A percentile compares a stretch with the other conserved stretches of the same genome.
phyloP scores from a whole-genome alignment of 768 basidiomycete species.

The Psilocybe tampanensis region DNA sequence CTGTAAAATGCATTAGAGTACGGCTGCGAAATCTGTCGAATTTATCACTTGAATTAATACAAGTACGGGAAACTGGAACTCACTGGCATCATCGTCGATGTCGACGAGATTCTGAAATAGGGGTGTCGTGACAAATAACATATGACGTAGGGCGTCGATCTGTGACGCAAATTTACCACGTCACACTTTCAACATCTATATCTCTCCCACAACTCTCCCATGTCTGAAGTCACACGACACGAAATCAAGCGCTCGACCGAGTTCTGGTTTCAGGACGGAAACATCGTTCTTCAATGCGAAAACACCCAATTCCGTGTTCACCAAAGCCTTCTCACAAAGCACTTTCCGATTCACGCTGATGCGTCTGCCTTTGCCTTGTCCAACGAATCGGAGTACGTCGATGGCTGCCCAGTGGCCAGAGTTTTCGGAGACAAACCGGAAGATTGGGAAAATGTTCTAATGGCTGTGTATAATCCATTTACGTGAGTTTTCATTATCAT shows the following conservation, averaged over 20 bases:
- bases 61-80: no score
- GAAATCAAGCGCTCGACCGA: background rate
- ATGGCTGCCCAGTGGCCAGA: background rate
- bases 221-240: no score
- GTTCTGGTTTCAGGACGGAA: constrained; percentile 9
- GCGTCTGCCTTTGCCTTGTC: constrained; percentile 4
- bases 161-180: no score
- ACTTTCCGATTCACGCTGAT: constrained; percentile 7
- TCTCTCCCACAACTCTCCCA: no score
- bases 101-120: no score
- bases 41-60: no score
- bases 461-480: background rate
- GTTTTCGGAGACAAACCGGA: background rate
- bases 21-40: no score
- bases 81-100: no score
- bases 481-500: background rate
- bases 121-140: no score
- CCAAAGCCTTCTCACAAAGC: background rate
- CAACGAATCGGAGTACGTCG: background rate
- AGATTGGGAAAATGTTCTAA: background rate
- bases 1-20: no score
- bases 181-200: no score
- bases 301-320: constrained; percentile 8
- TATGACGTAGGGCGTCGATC: no score
- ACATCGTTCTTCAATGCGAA: constrained; percentile 6